Evolutionary conservation across 2,329 filamentous ascomycete genomes (phyloP).

Genomic region (Trichoderma sp.): DNA sequence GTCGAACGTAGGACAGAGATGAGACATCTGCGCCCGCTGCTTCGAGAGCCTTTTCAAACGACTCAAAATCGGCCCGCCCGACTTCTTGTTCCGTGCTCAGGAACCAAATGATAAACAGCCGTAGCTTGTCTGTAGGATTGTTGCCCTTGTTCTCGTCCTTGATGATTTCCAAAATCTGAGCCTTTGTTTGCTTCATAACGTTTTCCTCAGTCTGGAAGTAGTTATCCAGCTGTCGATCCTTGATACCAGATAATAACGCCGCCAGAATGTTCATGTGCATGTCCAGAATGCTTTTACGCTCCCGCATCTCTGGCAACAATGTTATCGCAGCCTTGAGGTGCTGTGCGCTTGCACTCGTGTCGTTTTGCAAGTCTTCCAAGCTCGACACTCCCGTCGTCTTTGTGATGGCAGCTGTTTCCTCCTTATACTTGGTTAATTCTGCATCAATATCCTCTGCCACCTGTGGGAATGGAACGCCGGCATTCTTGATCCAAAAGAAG

Average conservation of each 20-base stretch:
- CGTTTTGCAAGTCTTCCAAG: slow-evolving; percentile 88
- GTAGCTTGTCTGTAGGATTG: slow-evolving; percentile 83
- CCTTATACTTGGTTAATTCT: slow-evolving; percentile 91
- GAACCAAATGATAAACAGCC: slow-evolving; percentile 96
- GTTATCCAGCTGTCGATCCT: slow-evolving; percentile 91
- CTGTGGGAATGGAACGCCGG: slow-evolving; percentile 86
- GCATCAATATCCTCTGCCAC: slow-evolving; percentile 95
- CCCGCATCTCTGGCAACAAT: slow-evolving; percentile 83
- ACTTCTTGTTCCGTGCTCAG: slow-evolving; percentile 91
- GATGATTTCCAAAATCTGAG: slow-evolving; percentile 84
- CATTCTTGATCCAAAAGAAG: slow-evolving; percentile 96
- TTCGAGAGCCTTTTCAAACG: slow-evolving; percentile 82
- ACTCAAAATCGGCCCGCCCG: slow-evolving; percentile 75
- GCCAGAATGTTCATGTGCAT: slow-evolving; percentile 99
- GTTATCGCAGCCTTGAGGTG: slow-evolving; percentile 97
- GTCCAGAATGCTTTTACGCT: slow-evolving; percentile 88
- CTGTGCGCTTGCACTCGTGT: slow-evolving; percentile 84
- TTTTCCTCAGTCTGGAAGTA: slow-evolving; percentile 96
- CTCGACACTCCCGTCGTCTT: slow-evolving; percentile 92
- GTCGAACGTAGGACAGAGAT: slow-evolving; percentile 81
- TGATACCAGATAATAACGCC: slow-evolving; percentile 74
- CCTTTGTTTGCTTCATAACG: slow-evolving; percentile 86
- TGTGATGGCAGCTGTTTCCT: slow-evolving; percentile 91
- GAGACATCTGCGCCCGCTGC: slow-evolving; percentile 74
- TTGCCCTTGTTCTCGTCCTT: slow-evolving; percentile 80